A percentile compares a stretch with the other conserved stretches of the same genome.
These are phyloP conservation scores for Coniochaeta pulveracea DNA, from an alignment of 2,329 filamentous ascomycete genomes.

Conservation along the genomic window DNA sequence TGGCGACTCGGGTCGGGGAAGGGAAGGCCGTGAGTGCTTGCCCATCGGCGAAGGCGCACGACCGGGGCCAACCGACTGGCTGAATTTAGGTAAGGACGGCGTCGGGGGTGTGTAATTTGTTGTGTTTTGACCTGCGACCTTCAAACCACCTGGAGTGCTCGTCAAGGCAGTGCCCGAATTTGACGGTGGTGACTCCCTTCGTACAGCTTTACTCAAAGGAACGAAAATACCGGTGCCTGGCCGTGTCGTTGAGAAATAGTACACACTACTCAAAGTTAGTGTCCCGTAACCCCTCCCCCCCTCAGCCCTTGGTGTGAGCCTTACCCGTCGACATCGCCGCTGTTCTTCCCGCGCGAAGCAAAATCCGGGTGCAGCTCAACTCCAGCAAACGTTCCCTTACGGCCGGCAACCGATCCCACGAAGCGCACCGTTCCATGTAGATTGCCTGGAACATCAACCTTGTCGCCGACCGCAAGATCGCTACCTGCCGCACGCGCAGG, in stretches of 20 bases:
- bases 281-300: constrained; percentile 7
- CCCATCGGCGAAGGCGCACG: constrained; percentile 60
- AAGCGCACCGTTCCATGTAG: constrained; percentile 90
- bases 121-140: constrained; percentile 42
- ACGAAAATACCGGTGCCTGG: constrained; percentile 89
- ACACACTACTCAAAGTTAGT: constrained; percentile 31
- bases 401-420: constrained; percentile 74
- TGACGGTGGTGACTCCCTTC: constrained; percentile 48
- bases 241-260: constrained; percentile 71
- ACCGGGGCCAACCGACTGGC: constrained; percentile 72
- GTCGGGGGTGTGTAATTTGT: constrained; percentile 53
- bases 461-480: constrained; percentile 63
- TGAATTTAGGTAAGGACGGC: constrained; percentile 56
- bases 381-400: constrained; percentile 84
- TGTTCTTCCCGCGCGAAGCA: constrained; percentile 82
- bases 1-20: constrained; percentile 84
- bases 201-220: constrained; percentile 69
- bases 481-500: constrained; percentile 36
- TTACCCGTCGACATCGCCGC: constrained; percentile 89
- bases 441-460: constrained; percentile 83
- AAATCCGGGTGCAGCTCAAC: constrained; percentile 79
- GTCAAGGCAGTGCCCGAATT: no score
- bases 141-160: constrained; percentile 42
- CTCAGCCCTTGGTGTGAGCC: no score
- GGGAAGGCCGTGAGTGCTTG: constrained; percentile 61